Conservation (phyloP, 257 asterid species). For the Leonotis leonurus region DNA sequence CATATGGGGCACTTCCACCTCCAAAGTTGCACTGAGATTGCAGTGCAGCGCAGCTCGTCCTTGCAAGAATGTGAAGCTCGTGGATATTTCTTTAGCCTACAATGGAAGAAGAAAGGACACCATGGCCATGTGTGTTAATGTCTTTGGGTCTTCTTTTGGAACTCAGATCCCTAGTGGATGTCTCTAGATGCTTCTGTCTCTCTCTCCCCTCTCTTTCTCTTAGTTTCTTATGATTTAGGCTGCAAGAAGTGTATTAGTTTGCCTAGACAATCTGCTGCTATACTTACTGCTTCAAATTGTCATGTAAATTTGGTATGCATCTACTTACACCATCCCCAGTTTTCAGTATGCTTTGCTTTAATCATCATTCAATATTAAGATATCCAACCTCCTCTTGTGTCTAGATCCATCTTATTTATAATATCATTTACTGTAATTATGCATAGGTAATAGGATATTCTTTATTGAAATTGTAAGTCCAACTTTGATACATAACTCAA, state of each 20-base stretch:
- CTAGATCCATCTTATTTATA: too few relatives aligned
- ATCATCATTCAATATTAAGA: too few relatives aligned
- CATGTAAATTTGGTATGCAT: background rate
- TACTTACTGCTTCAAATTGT: background rate
- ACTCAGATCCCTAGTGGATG: constrained; percentile 42
- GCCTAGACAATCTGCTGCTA: background rate
- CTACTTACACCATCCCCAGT: too few relatives aligned
- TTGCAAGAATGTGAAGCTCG: constrained; percentile 42
- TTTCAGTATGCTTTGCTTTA: too few relatives aligned
- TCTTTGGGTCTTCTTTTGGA: constrained; percentile 40
- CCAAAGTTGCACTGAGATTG: constrained; percentile 38
- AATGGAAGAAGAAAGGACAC: constrained; percentile 31
- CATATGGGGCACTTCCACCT: constrained; percentile 48
- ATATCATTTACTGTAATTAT: too few relatives aligned
- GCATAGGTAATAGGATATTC: too few relatives aligned
- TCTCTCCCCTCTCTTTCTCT: background rate
- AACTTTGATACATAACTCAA: background rate
- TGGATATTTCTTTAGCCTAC: constrained; percentile 39
- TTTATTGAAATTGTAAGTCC: background rate
- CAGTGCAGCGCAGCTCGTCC: constrained; percentile 44
- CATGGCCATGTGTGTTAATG: constrained; percentile 35
- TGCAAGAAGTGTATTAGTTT: background rate
- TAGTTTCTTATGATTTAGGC: background rate
- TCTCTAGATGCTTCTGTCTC: constrained; percentile 12
- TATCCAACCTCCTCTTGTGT: too few relatives aligned